phyloP scores from a whole-genome alignment of 2,329 filamentous ascomycete genomes.

The Phoma sp. region DNA sequence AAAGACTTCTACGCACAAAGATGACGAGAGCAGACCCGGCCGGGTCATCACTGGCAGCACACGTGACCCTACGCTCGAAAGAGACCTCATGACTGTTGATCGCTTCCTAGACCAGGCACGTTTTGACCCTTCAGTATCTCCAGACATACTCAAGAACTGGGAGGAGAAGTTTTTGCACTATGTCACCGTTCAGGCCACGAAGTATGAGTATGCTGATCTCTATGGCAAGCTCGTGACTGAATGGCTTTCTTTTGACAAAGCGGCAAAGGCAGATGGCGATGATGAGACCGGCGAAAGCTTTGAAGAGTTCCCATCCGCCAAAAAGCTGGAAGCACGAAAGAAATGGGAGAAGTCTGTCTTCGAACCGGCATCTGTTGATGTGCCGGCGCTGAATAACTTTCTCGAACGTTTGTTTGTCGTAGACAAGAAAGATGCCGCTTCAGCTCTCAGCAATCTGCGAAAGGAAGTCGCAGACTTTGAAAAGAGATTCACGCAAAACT shows the following conservation, averaged over 20 bases:
- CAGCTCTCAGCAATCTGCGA: constrained; percentile 26
- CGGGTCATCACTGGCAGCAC: constrained; percentile 29
- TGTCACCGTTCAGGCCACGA: constrained; percentile 44
- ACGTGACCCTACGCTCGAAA: constrained; percentile 31
- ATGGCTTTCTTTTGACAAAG: constrained; percentile 42
- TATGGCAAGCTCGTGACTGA: constrained; percentile 46
- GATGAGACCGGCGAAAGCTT: constrained; percentile 37
- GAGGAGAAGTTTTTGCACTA: constrained; percentile 37
- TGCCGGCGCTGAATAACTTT: constrained; percentile 27
- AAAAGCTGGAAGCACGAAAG: constrained; percentile 36
- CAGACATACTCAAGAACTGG: constrained; percentile 42
- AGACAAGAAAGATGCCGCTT: constrained; percentile 24
- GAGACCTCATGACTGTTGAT: constrained; percentile 40
- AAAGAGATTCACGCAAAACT: constrained; percentile 19
- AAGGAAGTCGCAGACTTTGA: constrained; percentile 31
- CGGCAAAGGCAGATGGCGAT: constrained; percentile 26
- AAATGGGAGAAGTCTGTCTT: constrained; percentile 44
- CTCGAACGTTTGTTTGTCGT: constrained; percentile 31
- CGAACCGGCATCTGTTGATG: constrained; percentile 33
- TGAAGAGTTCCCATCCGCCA: constrained; percentile 39
- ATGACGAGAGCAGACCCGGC: constrained; percentile 16
- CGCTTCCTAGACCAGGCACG: constrained; percentile 46
- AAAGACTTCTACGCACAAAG: constrained; percentile 21
- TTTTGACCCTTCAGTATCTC: constrained; percentile 46
- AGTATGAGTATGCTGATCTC: constrained; percentile 43